These are phyloP conservation scores for Candida cerambycidarum DNA, from an alignment of 805 yeast species.

Conservation along the genomic window DNA sequence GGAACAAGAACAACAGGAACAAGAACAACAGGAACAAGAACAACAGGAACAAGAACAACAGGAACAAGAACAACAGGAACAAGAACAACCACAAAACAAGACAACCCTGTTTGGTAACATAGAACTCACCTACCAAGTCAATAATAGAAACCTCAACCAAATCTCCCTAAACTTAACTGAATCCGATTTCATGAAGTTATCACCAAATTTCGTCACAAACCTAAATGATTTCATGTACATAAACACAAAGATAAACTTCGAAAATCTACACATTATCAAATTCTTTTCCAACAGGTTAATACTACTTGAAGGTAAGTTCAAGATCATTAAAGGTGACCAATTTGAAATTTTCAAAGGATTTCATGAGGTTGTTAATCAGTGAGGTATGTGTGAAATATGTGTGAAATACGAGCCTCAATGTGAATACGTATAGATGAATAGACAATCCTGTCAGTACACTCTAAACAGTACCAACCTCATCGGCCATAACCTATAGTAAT, in stretches of 20 bases:
- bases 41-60: not conserved
- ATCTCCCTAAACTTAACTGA: constrained; percentile 20
- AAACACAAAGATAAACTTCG: constrained; percentile 22
- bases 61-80: constrained; percentile 1
- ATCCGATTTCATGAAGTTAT: not conserved
- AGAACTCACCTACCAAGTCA: constrained; percentile 10
- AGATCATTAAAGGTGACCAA: not conserved
- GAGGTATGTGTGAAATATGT: no score
- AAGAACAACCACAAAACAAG: not conserved
- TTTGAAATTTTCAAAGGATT: not conserved
- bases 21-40: not conserved
- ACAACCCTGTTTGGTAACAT: constrained; percentile 11
- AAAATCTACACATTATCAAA: constrained; percentile 20
- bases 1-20: not conserved
- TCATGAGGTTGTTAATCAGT: constrained; percentile 1
- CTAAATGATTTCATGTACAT: constrained; percentile 21
- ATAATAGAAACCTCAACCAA: constrained; percentile 19
- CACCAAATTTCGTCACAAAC: constrained; percentile 14
- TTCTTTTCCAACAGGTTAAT: constrained; percentile 17
- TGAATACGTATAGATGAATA: no score
- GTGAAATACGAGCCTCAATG: no score
- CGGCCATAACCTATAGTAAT: no score
- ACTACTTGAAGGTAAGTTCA: not conserved
- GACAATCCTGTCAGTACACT: not conserved
- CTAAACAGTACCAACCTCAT: no score